Base-by-base conservation (phyloP, 1,139 yeast genomes). In the Geotrichum carabidarum region DNA sequence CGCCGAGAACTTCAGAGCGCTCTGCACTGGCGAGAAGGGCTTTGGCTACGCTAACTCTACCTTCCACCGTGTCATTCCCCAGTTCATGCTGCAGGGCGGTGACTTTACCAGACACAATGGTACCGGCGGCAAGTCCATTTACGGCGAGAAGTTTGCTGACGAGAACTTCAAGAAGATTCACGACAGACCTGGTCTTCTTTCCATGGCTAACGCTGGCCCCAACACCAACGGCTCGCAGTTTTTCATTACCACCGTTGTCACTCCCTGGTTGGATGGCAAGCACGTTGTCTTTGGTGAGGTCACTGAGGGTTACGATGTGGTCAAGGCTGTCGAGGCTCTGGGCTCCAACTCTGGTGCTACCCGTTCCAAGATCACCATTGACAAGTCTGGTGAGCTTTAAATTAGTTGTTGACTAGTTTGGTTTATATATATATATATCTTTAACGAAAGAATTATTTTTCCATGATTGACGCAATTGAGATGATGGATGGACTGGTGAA, bases 121-220 rank as follows among this genome's bases (percentile, higher is more conserved):
- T 76, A 87, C 95, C 68, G 99, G 98, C 76, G 99, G 99, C 75
- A 90, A 90, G 81, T 89, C 97, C 67, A 93, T 93, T 83, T 93
- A 93, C 82, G 98, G 98, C 71, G 84, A 81, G 69, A 86, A 84
- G 78, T 93, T 93, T 77, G 84, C 94, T 61, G 98, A 93, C 71
- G 98, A 93, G 82, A 90, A 91, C 89, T 91, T 91, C 73, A 61
- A 73, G 75, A 81, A 78, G 81, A 85, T 72, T 72, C 98, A 91
- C 83, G 81, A 79, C 77, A 84, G 79, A 76, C 96, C 97, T 68
- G 97, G 97, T 78, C 81, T 91, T 69, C 82, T 93, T 73, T 88
- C 96, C 68, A 93, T 93, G 99, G 99, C 99, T 75, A 93, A 93
- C 72, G 97, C 98, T 68, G 99, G 99, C 72, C 96, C 96, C 77